Conservation (phyloP, 306 rosid species). For the Styphnolobium japonicum region DNA sequence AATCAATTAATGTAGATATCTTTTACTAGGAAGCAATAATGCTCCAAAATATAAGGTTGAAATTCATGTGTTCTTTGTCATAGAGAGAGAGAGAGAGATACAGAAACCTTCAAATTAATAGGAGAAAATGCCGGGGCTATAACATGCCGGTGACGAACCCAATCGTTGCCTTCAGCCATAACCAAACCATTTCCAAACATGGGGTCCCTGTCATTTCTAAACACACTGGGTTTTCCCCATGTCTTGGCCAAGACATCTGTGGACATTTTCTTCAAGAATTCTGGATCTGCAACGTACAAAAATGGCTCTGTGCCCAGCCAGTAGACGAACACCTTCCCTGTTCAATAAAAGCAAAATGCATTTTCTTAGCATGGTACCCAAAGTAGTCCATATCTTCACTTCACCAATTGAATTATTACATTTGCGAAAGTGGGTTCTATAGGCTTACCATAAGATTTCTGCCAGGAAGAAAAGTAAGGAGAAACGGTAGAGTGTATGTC, state of each 20-base stretch:
- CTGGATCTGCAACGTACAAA: slow-evolving; percentile 58
- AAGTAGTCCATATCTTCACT: too few species aligned
- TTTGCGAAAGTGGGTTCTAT: too few species aligned
- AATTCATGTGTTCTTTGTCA: not conserved
- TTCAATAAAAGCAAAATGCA: not conserved
- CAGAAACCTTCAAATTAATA: slow-evolving; percentile 52
- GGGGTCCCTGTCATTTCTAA: slow-evolving; percentile 52
- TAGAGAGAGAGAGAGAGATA: not conserved
- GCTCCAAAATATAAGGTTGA: not conserved
- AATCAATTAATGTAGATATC: too few species aligned
- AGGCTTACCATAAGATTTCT: slow-evolving; percentile 50
- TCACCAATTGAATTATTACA: not conserved
- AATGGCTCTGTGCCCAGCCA: slow-evolving; percentile 80
- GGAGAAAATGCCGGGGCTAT: slow-evolving; percentile 62
- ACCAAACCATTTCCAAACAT: slow-evolving; percentile 72
- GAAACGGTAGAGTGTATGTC: slow-evolving; percentile 56
- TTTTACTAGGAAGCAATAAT: not conserved
- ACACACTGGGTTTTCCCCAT: slow-evolving; percentile 71
- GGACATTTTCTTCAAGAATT: slow-evolving; percentile 53
- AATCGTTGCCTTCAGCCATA: slow-evolving; percentile 60
- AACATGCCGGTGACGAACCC: slow-evolving; percentile 61
- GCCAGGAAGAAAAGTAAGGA: slow-evolving; percentile 62
- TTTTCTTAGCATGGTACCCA: not conserved
- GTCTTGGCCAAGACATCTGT: slow-evolving; percentile 46
- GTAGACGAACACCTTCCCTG: slow-evolving; percentile 62